Percentiles rank a stretch among this genome's conserved stretches.
Conservation (phyloP, 2,329 filamentous ascomycete species). For the Monilinia vaccinii-corymbosi region DNA sequence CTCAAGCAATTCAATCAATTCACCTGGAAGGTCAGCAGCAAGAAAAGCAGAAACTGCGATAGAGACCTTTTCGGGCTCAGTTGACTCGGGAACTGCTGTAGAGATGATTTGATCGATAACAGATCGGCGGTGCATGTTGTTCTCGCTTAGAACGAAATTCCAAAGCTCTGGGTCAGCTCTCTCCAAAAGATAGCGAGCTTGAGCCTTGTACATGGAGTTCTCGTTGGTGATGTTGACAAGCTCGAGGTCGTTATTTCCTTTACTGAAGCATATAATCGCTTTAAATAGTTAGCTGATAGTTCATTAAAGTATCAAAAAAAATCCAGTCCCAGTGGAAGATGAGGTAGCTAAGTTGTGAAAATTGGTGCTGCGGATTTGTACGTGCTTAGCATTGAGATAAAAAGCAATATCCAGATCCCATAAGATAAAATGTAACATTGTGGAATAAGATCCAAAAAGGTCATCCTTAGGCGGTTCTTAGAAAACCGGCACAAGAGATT, state of each 20-base stretch:
- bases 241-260: slow-evolving; percentile 95
- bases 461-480: background rate
- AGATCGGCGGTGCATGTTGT: slow-evolving; percentile 90
- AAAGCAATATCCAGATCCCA: background rate
- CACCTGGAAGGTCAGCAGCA: slow-evolving; percentile 78
- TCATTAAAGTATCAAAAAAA: background rate
- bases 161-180: slow-evolving; percentile 85
- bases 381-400: background rate
- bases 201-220: slow-evolving; percentile 99
- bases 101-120: slow-evolving; percentile 94
- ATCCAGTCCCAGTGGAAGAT: background rate
- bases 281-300: background rate
- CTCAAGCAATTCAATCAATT: slow-evolving; percentile 94
- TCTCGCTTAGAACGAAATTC: slow-evolving; percentile 87
- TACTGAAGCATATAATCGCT: slow-evolving; percentile 70
- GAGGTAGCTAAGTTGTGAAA: background rate
- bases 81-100: slow-evolving; percentile 87
- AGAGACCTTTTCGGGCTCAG: slow-evolving; percentile 88
- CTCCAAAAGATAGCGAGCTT: slow-evolving; percentile 89
- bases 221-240: slow-evolving; percentile 97
- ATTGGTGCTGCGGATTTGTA: background rate
- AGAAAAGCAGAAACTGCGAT: slow-evolving; percentile 91
- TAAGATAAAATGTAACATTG: background rate
- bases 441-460: no score
- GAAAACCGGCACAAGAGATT: background rate